Base-by-base conservation (phyloP, 1,284 basidiomycete genomes). In the Papiliotrema nemorosa region DNA sequence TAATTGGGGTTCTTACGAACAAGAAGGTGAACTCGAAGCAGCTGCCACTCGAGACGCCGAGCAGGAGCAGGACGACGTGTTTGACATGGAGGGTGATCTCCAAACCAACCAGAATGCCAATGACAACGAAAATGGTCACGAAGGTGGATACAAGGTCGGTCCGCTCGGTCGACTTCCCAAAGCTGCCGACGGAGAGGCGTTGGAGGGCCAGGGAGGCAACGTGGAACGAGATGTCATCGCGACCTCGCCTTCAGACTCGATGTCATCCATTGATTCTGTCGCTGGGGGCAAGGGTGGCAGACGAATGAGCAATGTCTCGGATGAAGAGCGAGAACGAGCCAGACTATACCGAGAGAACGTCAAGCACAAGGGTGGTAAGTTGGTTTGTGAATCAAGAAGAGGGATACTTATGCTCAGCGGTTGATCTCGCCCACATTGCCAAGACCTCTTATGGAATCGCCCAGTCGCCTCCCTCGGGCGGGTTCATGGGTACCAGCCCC, bases 351-450 rank as follows among this genome's bases (percentile, higher is more conserved):
- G 73, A 48, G 66, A 72, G 52, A 66, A 67, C 43, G 67, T 62
- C 26, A 55, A 68, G 50, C 52, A 61, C 50, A 64, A 69, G 51
- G 61, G 58, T 44, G 57, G 68, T 66, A 47, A 60, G 69, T 55
- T 2, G 12, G 26, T 10, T 41, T 26, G 16, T n/a, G 27, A 44
- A 39, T 29, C n/a, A 21, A n/a, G 40, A 35, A 24, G n/a, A 29
- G 31, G 16, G 24, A 34, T 25, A 24, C 25, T 22, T 14, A 27
- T 24, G 34, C 29, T 81, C 77, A 62, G 68, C 57, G 25, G 73
- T 87, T 51, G 86, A 90, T 73, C 81, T 91, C 52, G 79, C 80
- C 38, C 78, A 82, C 49, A 90, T 91, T 63, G 88, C 88, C 24
- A 84, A 87, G 60, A 87, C 87, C 52, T 89, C 87, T 12, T 79